A percentile compares a stretch with the other conserved stretches of the same genome.
phyloP scores from a whole-genome alignment of 2,329 filamentous ascomycete genomes.

The Madurella fahalii region DNA sequence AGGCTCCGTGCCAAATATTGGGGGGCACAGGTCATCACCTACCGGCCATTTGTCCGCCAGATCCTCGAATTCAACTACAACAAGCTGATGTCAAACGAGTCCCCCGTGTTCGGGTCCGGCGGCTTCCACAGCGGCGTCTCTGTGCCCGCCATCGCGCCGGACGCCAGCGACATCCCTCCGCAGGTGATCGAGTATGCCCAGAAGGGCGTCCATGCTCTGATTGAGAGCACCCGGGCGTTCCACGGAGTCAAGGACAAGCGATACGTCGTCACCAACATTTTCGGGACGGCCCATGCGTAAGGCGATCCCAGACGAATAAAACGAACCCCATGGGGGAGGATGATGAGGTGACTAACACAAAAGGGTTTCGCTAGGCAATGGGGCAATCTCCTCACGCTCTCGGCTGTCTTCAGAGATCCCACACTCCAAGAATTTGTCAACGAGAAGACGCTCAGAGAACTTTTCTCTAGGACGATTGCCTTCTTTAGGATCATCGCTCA shows the following conservation, averaged over 20 bases:
- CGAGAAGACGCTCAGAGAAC: constrained; percentile 48
- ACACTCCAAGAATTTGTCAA: constrained; percentile 57
- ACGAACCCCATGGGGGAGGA: neutral
- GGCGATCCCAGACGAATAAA: constrained; percentile 29
- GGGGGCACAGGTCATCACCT: constrained; percentile 84
- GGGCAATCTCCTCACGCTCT: constrained; percentile 88
- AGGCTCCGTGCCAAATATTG: constrained; percentile 91
- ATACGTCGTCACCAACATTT: constrained; percentile 89
- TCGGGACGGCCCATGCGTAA: constrained; percentile 94
- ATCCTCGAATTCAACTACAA: constrained; percentile 49
- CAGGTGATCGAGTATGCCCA: constrained; percentile 52
- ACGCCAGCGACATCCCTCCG: constrained; percentile 30
- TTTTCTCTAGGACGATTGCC: constrained; percentile 69
- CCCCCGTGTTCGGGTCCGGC: constrained; percentile 25
- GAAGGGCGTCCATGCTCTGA: constrained; percentile 67
- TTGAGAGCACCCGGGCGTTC: constrained; percentile 83
- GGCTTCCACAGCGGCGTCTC: constrained; percentile 1
- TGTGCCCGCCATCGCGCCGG: constrained; percentile 13
- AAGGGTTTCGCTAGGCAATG: constrained; percentile 62
- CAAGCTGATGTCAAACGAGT: constrained; percentile 24
- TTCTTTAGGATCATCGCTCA: constrained; percentile 69
- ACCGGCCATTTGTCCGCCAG: constrained; percentile 66
- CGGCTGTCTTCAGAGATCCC: constrained; percentile 70
- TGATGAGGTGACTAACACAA: neutral
- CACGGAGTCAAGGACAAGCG: constrained; percentile 59